Base-by-base conservation (phyloP, 1,284 basidiomycete species). In the Coriolopsis trogii region DNA sequence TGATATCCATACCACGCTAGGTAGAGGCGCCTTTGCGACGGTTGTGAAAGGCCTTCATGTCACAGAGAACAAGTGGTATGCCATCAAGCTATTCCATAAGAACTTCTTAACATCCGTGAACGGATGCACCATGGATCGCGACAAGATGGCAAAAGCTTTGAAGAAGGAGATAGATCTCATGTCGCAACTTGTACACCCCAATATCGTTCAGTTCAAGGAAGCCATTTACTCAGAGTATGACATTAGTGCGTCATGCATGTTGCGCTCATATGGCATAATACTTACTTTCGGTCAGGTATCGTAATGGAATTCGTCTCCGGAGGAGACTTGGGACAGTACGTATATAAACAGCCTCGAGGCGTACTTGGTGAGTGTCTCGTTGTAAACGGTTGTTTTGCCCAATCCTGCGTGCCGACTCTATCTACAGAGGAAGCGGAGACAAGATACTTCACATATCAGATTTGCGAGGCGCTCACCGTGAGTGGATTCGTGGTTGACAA, bases 131-230 rank as follows among this genome's bases (percentile, higher is more conserved):
- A 16, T 30, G 9, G 46, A 44, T 10, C 39, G 20, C 6, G 46
- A 40, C 9, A 12, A 20, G 23, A 26, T 45, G n/a, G 29, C 37
- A 3, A 43, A 5, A 6, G 21, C 25, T 9, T 31, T 55, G 9
- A 10, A 43, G 26, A 37, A 49, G 10, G 93, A 96, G 69, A 89
- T 95, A 41, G 75, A 75, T n/a, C 93, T 95, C 55, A 80, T 93
- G 66, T 78, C 86, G 62, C 71, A 71, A 13, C 73, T 95, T 30
- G 73, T 84, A 46, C 93, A 96, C 62, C 81, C 80, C 3, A 90
- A 93, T 63, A 89, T 95, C 31, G 93, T 91, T 59, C 76, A 82
- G 44, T 77, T 93, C 26, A 82, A 89, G 51, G 90, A 95, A 58
- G 84, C 84, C n/a, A 94, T 89, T 61, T 73, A 77, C 33, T 73